phyloP scores from a whole-genome alignment of 768 basidiomycete species.

The Mycena polygramma region DNA sequence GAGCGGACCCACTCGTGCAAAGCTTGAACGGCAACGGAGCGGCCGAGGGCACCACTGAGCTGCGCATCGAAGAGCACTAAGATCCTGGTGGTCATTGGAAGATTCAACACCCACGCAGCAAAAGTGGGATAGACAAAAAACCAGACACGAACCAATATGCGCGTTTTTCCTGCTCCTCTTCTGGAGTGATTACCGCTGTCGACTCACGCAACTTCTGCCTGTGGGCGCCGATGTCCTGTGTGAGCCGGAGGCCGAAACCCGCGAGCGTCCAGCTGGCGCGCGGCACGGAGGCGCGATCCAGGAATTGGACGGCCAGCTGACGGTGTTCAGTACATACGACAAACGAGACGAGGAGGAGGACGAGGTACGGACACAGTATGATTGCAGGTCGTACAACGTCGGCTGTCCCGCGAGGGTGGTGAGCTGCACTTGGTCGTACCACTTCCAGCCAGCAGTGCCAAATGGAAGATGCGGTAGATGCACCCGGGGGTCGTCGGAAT shows the following conservation, averaged over 20 bases:
- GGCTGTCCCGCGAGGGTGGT: constrained; percentile 38
- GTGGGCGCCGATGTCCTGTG: constrained; percentile 63
- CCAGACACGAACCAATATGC: constrained; percentile 46
- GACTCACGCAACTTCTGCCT: constrained; percentile 45
- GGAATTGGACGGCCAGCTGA: constrained; percentile 42
- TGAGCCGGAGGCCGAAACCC: constrained; percentile 56
- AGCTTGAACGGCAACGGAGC: constrained; percentile 24
- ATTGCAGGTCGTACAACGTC: neutral
- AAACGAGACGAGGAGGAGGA: too few relatives aligned
- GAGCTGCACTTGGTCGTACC: constrained; percentile 67
- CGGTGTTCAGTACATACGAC: too few relatives aligned
- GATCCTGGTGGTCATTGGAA: constrained; percentile 34
- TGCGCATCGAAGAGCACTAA: constrained; percentile 31
- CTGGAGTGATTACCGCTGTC: constrained; percentile 38
- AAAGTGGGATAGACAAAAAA: too few relatives aligned
- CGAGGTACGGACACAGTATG: neutral
- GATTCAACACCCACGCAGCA: too few relatives aligned
- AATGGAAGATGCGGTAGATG: constrained; percentile 51
- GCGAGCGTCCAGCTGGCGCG: constrained; percentile 52
- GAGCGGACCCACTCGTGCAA: constrained; percentile 18
- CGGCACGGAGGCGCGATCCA: constrained; percentile 43
- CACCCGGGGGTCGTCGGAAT: constrained; percentile 56
- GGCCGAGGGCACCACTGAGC: constrained; percentile 24
- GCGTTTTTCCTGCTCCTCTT: constrained; percentile 67
- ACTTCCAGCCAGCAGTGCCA: constrained; percentile 70